These are phyloP conservation scores for Euclidium syriacum DNA, from an alignment of 345 rosid genomes.

Conservation along the genomic window DNA sequence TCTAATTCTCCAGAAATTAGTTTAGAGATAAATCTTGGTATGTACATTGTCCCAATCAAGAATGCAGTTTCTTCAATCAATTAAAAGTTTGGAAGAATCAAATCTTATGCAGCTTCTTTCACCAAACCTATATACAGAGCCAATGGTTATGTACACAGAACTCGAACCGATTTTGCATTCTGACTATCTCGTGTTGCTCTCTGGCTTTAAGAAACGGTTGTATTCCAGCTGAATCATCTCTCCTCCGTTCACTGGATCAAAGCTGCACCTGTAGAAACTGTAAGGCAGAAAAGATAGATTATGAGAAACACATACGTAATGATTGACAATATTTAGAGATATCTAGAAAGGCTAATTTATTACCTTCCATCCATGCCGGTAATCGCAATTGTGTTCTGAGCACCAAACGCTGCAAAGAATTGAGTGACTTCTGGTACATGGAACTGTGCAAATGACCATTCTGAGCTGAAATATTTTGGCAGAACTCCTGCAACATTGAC, in stretches of 20 bases:
- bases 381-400: conserved; percentile 62
- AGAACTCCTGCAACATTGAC: conserved; percentile 52
- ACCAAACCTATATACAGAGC: conserved; percentile 17
- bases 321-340: not conserved
- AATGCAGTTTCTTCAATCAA: conserved; percentile 19
- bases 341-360: not conserved
- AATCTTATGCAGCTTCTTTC: conserved; percentile 1
- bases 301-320: not conserved
- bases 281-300: no score
- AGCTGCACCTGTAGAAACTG: conserved; percentile 85
- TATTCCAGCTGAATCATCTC: conserved; percentile 84
- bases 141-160: conserved; percentile 8
- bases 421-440: conserved; percentile 69
- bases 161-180: not conserved
- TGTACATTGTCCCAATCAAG: conserved; percentile 22
- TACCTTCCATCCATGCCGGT: conserved; percentile 91
- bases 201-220: conserved; percentile 65
- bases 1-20: not conserved
- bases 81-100: conserved; percentile 8
- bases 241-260: conserved; percentile 86
- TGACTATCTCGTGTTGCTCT: conserved; percentile 6
- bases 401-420: conserved; percentile 79
- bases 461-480: conserved; percentile 94
- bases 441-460: conserved; percentile 93
- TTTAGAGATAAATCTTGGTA: not conserved